phyloP scores from a whole-genome alignment of 129 eudicot species.

The Mikania micrantha region DNA sequence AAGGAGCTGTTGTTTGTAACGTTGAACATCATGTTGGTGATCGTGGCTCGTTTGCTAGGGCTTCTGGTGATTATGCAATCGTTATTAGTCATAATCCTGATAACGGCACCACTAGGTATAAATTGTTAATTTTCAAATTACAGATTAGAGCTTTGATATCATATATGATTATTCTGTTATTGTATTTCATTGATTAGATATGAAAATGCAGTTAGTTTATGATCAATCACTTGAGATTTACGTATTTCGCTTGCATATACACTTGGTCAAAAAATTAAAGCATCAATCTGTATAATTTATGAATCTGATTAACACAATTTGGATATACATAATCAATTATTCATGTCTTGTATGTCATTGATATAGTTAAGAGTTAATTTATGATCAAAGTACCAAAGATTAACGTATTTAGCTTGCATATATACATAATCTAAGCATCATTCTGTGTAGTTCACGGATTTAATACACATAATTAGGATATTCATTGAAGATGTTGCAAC shows the following conservation, averaged over 20 bases:
- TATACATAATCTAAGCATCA: neutral
- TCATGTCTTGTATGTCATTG: neutral
- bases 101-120: constrained; percentile 70
- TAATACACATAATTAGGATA: neutral
- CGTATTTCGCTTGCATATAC: neutral
- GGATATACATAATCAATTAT: neutral
- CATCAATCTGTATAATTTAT: neutral
- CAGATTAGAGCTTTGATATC: neutral
- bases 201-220: neutral
- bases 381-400: neutral
- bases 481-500: neutral
- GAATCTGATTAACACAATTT: too few species aligned
- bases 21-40: constrained; percentile 88
- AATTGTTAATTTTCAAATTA: neutral
- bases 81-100: constrained; percentile 81
- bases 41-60: constrained; percentile 76
- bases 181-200: neutral
- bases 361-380: neutral
- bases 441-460: neutral
- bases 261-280: neutral
- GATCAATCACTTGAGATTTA: neutral
- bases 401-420: neutral
- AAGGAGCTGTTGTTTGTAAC: constrained; percentile 80
- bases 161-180: neutral
- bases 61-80: constrained; percentile 81